A percentile compares a stretch with the other conserved stretches of the same genome.
These are phyloP conservation scores for Gracilaria caudata DNA, from an alignment of 23 red algal genomes.

Conservation along the genomic window DNA sequence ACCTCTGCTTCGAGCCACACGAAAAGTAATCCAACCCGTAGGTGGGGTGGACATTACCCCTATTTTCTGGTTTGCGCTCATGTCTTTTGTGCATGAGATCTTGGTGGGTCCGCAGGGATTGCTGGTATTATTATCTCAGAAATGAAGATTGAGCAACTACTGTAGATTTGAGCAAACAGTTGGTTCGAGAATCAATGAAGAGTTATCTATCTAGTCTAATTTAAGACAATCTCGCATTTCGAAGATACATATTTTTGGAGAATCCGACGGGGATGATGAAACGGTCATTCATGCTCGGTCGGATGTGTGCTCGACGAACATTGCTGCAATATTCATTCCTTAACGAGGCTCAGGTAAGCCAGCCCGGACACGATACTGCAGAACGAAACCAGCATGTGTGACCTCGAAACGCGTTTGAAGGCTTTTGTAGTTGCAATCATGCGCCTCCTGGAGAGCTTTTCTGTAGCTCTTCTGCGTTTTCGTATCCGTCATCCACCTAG, in stretches of 20 bases:
- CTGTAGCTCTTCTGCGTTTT: conserved; percentile 29
- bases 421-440: conserved; percentile 30
- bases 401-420: conserved; percentile 44
- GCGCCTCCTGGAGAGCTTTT: conserved; percentile 20
- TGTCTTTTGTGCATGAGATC: conserved; percentile 91
- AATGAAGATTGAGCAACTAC: background rate
- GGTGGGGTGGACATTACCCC: conserved; percentile 98
- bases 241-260: background rate
- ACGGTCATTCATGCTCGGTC: background rate
- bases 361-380: conserved; percentile 29
- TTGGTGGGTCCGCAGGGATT: conserved; percentile 92
- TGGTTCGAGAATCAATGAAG: background rate
- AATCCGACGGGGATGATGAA: background rate
- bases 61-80: conserved; percentile 93
- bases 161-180: background rate
- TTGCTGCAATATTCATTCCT: background rate
- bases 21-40: conserved; percentile 81
- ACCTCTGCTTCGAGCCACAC: conserved; percentile 81
- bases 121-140: conserved; percentile 64
- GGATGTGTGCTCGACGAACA: background rate
- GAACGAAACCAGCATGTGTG: conserved; percentile 49
- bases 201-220: background rate
- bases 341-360: conserved; percentile 13
- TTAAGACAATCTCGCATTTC: background rate
- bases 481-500: conserved; percentile 56